A percentile compares a stretch with the other conserved stretches of the same genome.
phyloP scores from a whole-genome alignment of 176 grass and related monocot species.

The Oryza brachyantha region DNA sequence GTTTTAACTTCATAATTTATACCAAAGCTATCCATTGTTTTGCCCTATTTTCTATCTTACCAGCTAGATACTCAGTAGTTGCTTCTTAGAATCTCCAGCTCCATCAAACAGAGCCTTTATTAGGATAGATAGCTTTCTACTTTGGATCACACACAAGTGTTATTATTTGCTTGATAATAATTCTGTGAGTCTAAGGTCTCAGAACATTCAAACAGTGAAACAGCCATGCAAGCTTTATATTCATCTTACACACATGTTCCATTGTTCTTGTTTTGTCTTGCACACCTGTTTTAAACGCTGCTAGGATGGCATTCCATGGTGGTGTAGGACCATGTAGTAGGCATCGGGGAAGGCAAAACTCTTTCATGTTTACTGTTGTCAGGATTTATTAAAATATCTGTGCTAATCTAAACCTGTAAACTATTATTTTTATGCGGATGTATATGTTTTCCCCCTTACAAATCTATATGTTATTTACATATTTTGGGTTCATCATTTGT shows the following conservation, averaged over 20 bases:
- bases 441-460: background rate
- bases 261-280: slow-evolving; percentile 16
- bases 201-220: background rate
- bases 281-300: background rate
- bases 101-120: too few species aligned
- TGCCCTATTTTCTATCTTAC: background rate
- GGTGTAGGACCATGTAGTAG: background rate
- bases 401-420: background rate
- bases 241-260: slow-evolving; percentile 4
- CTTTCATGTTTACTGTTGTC: background rate
- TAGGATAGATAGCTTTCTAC: background rate
- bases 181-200: background rate
- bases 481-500: background rate
- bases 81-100: background rate
- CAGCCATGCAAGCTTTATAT: background rate
- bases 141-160: background rate
- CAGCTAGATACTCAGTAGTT: background rate
- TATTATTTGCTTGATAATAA: background rate
- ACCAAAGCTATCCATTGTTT: background rate
- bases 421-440: background rate
- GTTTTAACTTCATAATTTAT: slow-evolving; percentile 7
- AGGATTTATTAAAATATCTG: slow-evolving; percentile 2
- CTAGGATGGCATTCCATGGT: background rate
- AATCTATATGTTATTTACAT: background rate
- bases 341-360: background rate